Evolutionary conservation across 352 stramenopile species (phyloP), one percentile per base, ranked within the genome.

Genomic region (Globisporangium carolinianum): DNA sequence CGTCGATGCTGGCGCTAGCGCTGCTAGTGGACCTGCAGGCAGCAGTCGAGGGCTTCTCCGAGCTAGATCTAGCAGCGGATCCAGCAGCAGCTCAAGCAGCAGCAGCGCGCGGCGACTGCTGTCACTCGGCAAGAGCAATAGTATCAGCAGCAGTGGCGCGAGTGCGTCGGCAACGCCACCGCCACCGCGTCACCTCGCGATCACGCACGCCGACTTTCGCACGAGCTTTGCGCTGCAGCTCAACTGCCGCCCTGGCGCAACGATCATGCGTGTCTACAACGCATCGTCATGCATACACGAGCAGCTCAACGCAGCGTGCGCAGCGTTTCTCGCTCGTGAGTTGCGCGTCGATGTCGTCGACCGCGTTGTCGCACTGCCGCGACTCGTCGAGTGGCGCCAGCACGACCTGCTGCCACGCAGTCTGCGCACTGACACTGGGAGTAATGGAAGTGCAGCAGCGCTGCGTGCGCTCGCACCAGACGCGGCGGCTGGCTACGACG

Each of bases 211-310:
- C 6, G 89, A 98, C 63, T 85, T 91, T 58, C 85, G 91, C 8
- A 76, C 91, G 1, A 89, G 79, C 56, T 84, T 94, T 60, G 85
- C 85, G n/a, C 65, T 97, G 3, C 91, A 97, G 62, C 67, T 88
- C 55, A 77, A 84, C 71, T 64, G 75, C 57, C 52, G 75, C 62
- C 57, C 79, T 65, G 38, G 55, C 12, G 39, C 53, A 17, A 61
- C 73, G 5, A 58, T 75, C 24, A 79, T 97, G 45, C 66, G 79
- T 4, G 71, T 95, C 11, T 97, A 96, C 58, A 58, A 79, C n/a
- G 61, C 69, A 17, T 55, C 47, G 5, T 48, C 52, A 46, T 51
- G 47, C n/a, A 57, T 96, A 0, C 67, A 94, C 41, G 60, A 77
- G n/a, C 80, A 98, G 67, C 64, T 98, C 37, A 76, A 94, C 43